phyloP scores from a whole-genome alignment of 1,284 basidiomycete species.

The Peniophora sp. region DNA sequence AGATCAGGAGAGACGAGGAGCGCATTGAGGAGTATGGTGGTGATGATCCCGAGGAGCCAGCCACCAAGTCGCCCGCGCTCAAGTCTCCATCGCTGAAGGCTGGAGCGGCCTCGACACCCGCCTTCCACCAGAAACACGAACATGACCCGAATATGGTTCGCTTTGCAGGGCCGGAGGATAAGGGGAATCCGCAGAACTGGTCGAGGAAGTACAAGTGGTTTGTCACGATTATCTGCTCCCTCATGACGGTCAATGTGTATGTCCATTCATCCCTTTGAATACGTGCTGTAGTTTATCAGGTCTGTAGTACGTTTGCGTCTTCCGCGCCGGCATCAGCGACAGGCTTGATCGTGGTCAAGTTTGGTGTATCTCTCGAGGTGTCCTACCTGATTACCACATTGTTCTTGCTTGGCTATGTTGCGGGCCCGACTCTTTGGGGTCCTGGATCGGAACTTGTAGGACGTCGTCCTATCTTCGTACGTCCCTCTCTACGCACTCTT shows the following conservation, averaged over 20 bases:
- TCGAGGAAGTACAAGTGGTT: conserved; percentile 39
- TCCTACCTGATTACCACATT: conserved; percentile 43
- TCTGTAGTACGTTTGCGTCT: conserved; percentile 47
- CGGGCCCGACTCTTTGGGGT: conserved; percentile 38
- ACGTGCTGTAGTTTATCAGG: conserved; percentile 10
- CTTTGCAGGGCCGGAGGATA: conserved; percentile 57
- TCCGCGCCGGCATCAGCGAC: conserved; percentile 47
- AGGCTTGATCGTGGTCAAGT: conserved; percentile 28
- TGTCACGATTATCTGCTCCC: conserved; percentile 28
- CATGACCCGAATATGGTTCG: conserved; percentile 36
- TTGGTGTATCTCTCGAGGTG: conserved; percentile 33
- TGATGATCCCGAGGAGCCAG: conserved; percentile 31
- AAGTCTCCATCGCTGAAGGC: conserved; percentile 7
- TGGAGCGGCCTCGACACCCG: not conserved
- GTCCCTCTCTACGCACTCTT: conserved; percentile 41
- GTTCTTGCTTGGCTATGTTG: conserved; percentile 52
- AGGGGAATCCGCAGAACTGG: conserved; percentile 58
- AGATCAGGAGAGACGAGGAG: conserved; percentile 25
- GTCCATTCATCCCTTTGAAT: conserved; percentile 3
- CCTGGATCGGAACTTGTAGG: conserved; percentile 55
- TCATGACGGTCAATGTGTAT: conserved; percentile 42
- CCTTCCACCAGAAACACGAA: not conserved
- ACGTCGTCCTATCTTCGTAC: conserved; percentile 45
- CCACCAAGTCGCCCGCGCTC: not conserved
- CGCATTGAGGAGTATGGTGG: conserved; percentile 32